These are phyloP conservation scores for Claviceps sp. DNA, from an alignment of 2,329 filamentous ascomycete species.

Conservation along the genomic window DNA sequence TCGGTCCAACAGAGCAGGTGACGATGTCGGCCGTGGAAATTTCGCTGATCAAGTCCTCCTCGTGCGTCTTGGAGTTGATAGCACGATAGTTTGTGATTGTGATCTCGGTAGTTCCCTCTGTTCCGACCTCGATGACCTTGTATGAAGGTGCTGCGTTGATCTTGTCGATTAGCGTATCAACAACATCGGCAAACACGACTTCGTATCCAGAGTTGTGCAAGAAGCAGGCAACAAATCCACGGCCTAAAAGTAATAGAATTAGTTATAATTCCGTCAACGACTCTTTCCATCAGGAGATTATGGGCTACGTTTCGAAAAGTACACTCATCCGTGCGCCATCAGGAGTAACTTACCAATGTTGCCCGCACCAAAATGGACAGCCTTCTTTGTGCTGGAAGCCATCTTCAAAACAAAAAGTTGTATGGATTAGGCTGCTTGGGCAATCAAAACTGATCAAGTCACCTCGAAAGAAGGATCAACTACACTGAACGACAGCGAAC, in stretches of 20 bases:
- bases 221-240: conserved; percentile 81
- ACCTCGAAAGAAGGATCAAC: neutral
- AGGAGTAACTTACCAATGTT: conserved; percentile 51
- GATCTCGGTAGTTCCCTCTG: conserved; percentile 66
- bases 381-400: conserved; percentile 40
- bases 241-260: conserved; percentile 26
- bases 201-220: conserved; percentile 91
- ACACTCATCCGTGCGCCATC: neutral
- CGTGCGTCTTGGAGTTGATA: conserved; percentile 84
- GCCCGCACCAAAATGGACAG: conserved; percentile 75
- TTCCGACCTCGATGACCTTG: conserved; percentile 84
- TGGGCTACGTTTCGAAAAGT: neutral
- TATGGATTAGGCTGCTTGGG: neutral
- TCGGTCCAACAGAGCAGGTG: conserved; percentile 93
- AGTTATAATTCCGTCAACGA: neutral
- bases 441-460: too few relatives aligned
- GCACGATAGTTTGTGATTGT: conserved; percentile 91
- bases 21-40: conserved; percentile 81
- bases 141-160: conserved; percentile 69
- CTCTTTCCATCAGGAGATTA: neutral
- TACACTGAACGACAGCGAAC: neutral
- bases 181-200: conserved; percentile 92
- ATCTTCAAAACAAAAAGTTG: conserved; percentile 20
- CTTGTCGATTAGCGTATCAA: conserved; percentile 65
- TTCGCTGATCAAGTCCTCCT: conserved; percentile 68